phyloP scores from a whole-genome alignment of 1,284 basidiomycete genomes.

The Jaminaea rosea region DNA sequence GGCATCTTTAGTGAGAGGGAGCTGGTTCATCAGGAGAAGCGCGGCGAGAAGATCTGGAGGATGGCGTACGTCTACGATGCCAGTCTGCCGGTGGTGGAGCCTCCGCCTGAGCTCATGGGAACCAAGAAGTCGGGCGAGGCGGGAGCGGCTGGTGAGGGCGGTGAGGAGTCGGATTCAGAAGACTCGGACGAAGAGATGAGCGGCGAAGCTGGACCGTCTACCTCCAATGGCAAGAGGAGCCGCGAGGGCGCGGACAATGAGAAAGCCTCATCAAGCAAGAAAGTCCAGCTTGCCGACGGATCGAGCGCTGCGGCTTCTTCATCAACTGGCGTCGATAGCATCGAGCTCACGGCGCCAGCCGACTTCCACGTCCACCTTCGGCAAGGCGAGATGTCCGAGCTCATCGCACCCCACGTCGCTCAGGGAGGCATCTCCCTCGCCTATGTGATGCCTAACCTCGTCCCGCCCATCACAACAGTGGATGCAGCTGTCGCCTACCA shows the following conservation, averaged over 20 bases:
- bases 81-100: background rate
- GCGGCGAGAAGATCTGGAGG: background rate
- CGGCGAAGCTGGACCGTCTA: background rate
- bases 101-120: background rate
- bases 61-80: constrained; percentile 3
- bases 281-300: background rate
- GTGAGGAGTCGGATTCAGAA: background rate
- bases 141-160: background rate
- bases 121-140: background rate
- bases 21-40: background rate
- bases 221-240: background rate
- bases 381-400: constrained; percentile 64
- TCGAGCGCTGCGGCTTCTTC: background rate
- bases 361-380: constrained; percentile 92
- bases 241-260: background rate
- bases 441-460: constrained; percentile 98
- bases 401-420: constrained; percentile 83
- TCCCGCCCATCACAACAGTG: constrained; percentile 80
- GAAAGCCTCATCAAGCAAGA: background rate
- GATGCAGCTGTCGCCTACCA: constrained; percentile 76
- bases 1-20: background rate
- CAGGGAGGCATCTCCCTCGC: constrained; percentile 81
- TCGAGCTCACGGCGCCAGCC: constrained; percentile 16
- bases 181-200: background rate
- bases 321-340: background rate